Base-by-base conservation (phyloP, 176 grass and related monocot genomes). In the Triticum monococcum region DNA sequence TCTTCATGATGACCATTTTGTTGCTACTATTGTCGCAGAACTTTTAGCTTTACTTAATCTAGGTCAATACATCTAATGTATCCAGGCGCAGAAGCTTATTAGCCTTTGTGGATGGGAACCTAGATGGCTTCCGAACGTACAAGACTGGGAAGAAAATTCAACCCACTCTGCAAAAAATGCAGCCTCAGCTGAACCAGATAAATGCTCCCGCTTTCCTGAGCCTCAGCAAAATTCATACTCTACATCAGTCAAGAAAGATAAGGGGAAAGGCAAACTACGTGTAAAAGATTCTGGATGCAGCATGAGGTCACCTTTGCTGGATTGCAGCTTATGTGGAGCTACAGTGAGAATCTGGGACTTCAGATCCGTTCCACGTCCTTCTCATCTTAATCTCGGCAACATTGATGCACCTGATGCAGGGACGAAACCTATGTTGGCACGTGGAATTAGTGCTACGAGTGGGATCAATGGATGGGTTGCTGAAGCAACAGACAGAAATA, bases 41-140 rank as follows among this genome's bases (percentile, higher is more conserved):
- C 71, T 78, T 78, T 40, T 43, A 70, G 64, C 64, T 71, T 91
- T 91, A 88, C 80, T 85, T 86, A 83, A 86, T 89, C 85, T 79
- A 73, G 59, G 81, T 26, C 52, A 81, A 64, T 37, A 41, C 54
- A 85, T 91, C 78, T 91, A 68, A 91, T 91, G 84, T 61, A 85
- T 91, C 50, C 81, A 99, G 97, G 90, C 90, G 83, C 97, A 94
- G 87, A 99, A 93, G 89, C 77, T 99, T 82, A 99, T 99, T 79
- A 97, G 97, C 83, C 80, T 99, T 80, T 99, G 94, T 97, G 97
- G 97, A 72, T 99, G 97, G 97, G 97, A 99, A 78, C 94, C 94
- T 68, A 96, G 97, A 90, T 99, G 97, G 97, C 97, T 96, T 87
- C 94, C 97, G 80, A 96, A 92, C 83, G 71, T 99, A 81, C 97